Percentiles rank a stretch among this genome's conserved stretches.
These are phyloP conservation scores for Limnanthes douglasii DNA, from an alignment of 345 rosid species.

Conservation along the genomic window DNA sequence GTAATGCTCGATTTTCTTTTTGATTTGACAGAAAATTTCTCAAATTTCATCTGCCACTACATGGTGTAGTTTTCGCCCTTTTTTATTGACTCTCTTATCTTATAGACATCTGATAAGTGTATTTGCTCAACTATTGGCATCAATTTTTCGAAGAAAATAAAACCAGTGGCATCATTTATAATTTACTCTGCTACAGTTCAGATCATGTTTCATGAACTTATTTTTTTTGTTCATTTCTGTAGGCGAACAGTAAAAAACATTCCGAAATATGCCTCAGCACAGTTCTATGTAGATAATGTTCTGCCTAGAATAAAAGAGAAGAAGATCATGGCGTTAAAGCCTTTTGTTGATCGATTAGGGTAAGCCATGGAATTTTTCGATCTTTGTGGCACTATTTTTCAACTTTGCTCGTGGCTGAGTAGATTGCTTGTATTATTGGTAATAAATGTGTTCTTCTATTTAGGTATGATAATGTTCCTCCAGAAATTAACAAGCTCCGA, in stretches of 20 bases:
- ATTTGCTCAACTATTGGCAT: too few species aligned
- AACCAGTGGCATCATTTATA: too few species aligned
- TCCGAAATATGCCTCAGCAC: slow-evolving; percentile 97
- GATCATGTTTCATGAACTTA: slow-evolving; percentile 5
- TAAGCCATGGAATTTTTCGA: slow-evolving; percentile 16
- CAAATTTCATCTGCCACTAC: too few species aligned
- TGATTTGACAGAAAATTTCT: too few species aligned
- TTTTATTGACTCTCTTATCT: too few species aligned
- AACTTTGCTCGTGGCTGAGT: slow-evolving; percentile 1
- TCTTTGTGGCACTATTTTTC: slow-evolving; percentile 1
- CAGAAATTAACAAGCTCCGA: slow-evolving; percentile 92
- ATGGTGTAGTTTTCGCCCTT: too few species aligned
- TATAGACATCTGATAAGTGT: too few species aligned
- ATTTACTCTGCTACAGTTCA: too few species aligned
- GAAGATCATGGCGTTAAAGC: slow-evolving; percentile 97
- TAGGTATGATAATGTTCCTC: slow-evolving; percentile 97
- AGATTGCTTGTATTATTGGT: slow-evolving; percentile 8
- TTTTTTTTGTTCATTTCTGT: slow-evolving; percentile 13
- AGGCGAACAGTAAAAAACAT: slow-evolving; percentile 98
- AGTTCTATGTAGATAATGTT: slow-evolving; percentile 96
- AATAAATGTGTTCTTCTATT: too few species aligned
- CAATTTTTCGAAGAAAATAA: too few species aligned
- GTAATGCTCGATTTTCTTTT: too few species aligned
- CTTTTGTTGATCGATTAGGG: slow-evolving; percentile 99
- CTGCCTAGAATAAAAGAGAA: slow-evolving; percentile 96